Evolutionary conservation across 805 yeast genomes (phyloP), one percentile per base, ranked within the genome.

Genomic region (Pichia eremophila): DNA sequence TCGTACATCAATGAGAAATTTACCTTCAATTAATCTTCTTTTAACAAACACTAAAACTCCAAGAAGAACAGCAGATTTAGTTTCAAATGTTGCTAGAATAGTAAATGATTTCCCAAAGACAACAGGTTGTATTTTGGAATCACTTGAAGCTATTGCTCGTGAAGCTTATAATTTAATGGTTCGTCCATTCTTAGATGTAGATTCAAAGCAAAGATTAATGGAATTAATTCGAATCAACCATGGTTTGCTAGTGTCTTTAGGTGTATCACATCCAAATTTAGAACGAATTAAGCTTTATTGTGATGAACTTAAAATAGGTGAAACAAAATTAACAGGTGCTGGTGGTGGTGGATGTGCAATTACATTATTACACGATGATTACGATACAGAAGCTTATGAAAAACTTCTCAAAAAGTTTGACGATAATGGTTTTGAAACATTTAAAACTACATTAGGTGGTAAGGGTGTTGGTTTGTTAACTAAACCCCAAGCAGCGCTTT

Each of bases 321-420:
- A 84, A 49, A 91, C 99, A 0, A 93, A 93, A 63, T 74, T 93
- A 46, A 93, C 99, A 0, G 99, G 99, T 39, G 99, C 99, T 0
- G 99, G 99, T 35, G 99, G 99, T 19, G 99, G 99, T 44, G 99
- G 99, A 2, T 93, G 99, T 70, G 95, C 98, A 11, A 83, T 93
- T 47, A 93, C 98, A 0, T 66, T 93, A 37, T 70, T 90, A 15
- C 69, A 76, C 43, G 79, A 75, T 39, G 70, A 68, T 3, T 64
- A 64, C 25, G 58, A 67, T 34, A 54, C 57, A 15, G 55, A 57
- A 8, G 58, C 55, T 18, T 55, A 72, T 35, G 62, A 68, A 11
- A 60, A 65, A 5, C 71, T 73, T 22, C 61, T 64, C 6, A 39
- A 46, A 1, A 66, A 65, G 48, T 72, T 76, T 43, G 61, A 60